phyloP scores from a whole-genome alignment of 257 asterid species.

The Solanum commersonii region DNA sequence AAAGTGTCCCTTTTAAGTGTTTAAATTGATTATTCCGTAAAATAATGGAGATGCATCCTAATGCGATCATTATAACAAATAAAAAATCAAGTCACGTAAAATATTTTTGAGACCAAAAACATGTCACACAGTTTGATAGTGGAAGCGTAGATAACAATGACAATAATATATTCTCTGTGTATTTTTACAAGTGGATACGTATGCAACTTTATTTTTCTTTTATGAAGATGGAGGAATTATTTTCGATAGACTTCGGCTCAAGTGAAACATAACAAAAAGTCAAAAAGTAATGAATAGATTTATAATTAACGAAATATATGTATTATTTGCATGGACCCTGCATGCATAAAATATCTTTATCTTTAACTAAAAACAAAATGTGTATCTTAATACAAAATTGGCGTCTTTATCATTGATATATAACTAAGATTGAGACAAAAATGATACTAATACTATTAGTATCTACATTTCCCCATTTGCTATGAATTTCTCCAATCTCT shows the following conservation, averaged over 20 bases:
- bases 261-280: neutral
- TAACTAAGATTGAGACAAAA: neutral
- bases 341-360: neutral
- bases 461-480: neutral
- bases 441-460: neutral
- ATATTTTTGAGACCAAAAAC: neutral
- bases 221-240: neutral
- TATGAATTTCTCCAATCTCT: neutral
- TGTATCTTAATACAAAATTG: neutral
- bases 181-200: too few species aligned
- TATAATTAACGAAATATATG: neutral
- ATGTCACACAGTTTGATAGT: neutral
- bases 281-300: neutral
- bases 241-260: neutral
- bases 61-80: neutral
- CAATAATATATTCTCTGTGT: rapidly evolving
- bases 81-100: neutral
- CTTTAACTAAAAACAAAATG: neutral
- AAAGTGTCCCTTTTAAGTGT: neutral
- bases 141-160: neutral
- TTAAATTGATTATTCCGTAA: neutral
- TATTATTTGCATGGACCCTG: neutral
- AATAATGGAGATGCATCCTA: neutral
- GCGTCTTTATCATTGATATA: neutral
- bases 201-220: neutral